Conservation (phyloP, 208 protist genomes). For the Crithidia fasciculata region DNA sequence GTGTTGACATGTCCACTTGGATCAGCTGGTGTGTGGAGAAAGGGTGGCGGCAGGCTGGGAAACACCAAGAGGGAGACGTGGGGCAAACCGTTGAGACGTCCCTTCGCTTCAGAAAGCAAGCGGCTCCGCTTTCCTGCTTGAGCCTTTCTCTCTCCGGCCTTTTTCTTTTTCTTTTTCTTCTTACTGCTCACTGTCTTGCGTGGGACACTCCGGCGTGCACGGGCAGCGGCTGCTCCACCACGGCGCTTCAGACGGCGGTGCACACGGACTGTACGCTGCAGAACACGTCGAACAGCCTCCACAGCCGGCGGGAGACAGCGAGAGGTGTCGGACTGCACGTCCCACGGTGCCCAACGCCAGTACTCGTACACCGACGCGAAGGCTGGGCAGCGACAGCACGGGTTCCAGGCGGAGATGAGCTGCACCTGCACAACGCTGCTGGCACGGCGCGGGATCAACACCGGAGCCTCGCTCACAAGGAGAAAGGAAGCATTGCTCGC, state of each 20-base stretch:
- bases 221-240: background rate
- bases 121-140: background rate
- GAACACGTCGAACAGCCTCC: background rate
- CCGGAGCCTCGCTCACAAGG: slow-evolving; percentile 38
- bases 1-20: no score
- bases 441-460: slow-evolving; percentile 34
- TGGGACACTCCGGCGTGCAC: no score
- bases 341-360: slow-evolving; percentile 36
- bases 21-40: background rate
- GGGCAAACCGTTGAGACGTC: background rate
- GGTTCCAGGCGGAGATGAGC: slow-evolving; percentile 70
- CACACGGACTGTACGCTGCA: slow-evolving; percentile 17
- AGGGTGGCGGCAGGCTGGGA: slow-evolving; percentile 24
- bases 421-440: slow-evolving; percentile 11
- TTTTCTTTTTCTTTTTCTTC: no score
- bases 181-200: no score
- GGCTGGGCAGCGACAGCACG: slow-evolving; percentile 22
- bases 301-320: background rate
- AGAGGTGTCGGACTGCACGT: background rate
- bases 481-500: slow-evolving; percentile 4
- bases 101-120: background rate
- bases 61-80: slow-evolving; percentile 15
- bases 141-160: background rate
- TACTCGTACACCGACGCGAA: slow-evolving; percentile 58
- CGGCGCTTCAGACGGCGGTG: slow-evolving; percentile 8